Evolutionary conservation across 768 basidiomycete species (phyloP).

Genomic region (Mycena sanguinolenta): DNA sequence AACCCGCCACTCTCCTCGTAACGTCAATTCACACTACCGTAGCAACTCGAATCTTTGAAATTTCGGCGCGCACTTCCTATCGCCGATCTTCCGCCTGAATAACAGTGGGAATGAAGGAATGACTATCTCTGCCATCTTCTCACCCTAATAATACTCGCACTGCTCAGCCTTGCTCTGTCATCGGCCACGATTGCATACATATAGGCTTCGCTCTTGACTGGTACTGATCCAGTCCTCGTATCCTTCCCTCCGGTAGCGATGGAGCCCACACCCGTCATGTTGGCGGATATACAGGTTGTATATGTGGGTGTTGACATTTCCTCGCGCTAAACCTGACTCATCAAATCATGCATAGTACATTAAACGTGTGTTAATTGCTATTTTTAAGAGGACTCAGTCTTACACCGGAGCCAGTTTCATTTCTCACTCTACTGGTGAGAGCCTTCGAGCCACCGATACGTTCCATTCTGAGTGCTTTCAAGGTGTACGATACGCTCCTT

Average conservation of each 20-base stretch:
- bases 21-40: too few species aligned
- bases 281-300: neutral
- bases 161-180: neutral
- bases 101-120: neutral
- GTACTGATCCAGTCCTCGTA: neutral
- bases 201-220: neutral
- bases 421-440: conserved; percentile 24
- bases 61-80: neutral
- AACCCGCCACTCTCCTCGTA: neutral
- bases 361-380: neutral
- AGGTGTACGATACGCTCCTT: conserved; percentile 31
- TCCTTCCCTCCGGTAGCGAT: neutral
- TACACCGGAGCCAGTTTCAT: neutral
- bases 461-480: neutral
- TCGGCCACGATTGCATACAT: neutral
- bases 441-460: neutral
- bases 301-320: neutral
- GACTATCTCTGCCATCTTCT: neutral
- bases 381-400: neutral
- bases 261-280: neutral
- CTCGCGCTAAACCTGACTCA: neutral
- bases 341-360: neutral
- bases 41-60: neutral
- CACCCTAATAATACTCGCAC: neutral
- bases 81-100: neutral